Evolutionary conservation across 148 eudicot genomes (phyloP), one percentile per base, ranked within the genome.

Genomic region (Polygonum maritimum): DNA sequence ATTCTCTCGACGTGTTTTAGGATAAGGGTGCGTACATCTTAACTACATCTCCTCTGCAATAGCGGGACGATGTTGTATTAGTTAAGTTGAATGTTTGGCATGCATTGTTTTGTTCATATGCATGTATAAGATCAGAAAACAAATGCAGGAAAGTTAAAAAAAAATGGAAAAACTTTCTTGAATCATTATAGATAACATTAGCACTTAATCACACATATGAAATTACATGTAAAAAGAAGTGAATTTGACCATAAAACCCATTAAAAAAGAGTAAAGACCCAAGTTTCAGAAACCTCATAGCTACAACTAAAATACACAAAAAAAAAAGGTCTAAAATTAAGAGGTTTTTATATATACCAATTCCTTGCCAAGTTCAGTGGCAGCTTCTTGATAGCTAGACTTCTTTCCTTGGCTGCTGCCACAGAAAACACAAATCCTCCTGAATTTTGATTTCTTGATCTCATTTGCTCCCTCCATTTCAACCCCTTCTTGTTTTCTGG

Each of bases 321-420:
- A 7, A 13, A 60, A 26, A 22, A 1, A 22, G 16, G 15, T 0
- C 1, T 0, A 6, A 33, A 31, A 3, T 1, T 5, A 13, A 63
- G 13, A 63, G 35, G n/a, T 0, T 7, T 7, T 5, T 7, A 15
- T 18, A 52, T 19, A 1, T 92, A 94, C 98, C 97, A 95, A 79
- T 83, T 92, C 97, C 69, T 85, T 81, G 77, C 91, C 99, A 79
- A 95, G 99, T 77, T 95, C 96, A 85, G 82, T 85, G 79, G 98
- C 99, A 84, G 99, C 96, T 75, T 95, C 99, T 73, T 92, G 99
- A 80, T 95, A 95, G 87, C 96, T 95, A 57, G 80, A 81, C 83
- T 92, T 95, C 81, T 90, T 95, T 48, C 99, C 99, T 76, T 92
- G 99, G 80, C 99, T 95, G 78, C 99, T 95, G 21, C 99, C 99